phyloP scores from a whole-genome alignment of 805 yeast genomes.

The Nakazawaea ambrosiae region DNA sequence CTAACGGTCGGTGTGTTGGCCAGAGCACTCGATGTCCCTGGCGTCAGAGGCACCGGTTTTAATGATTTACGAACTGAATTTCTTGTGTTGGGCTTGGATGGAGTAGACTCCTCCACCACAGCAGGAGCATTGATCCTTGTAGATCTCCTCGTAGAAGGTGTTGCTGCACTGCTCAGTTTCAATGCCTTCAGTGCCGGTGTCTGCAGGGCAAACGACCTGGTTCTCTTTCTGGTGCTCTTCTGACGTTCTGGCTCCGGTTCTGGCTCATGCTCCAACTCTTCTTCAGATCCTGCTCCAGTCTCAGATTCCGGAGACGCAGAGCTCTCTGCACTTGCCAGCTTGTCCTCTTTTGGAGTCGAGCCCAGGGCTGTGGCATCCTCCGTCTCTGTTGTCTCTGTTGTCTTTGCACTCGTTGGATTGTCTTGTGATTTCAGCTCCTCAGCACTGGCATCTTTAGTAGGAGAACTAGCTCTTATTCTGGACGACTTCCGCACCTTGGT shows the following conservation, averaged over 20 bases:
- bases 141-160: slow-evolving; percentile 8
- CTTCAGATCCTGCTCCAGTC: slow-evolving; percentile 5
- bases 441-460: not conserved
- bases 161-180: not conserved
- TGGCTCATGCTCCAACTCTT: not conserved
- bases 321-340: not conserved
- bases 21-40: slow-evolving; percentile 1
- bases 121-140: slow-evolving; percentile 2
- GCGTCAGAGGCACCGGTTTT: not conserved
- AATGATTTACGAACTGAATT: not conserved
- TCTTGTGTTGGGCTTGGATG: slow-evolving; percentile 9
- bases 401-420: no score
- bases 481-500: slow-evolving; percentile 11
- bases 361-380: not conserved
- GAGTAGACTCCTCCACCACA: slow-evolving; percentile 5
- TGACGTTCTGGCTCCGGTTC: slow-evolving; percentile 1
- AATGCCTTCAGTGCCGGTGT: slow-evolving; percentile 5
- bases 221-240: slow-evolving; percentile 7
- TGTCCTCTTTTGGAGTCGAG: slow-evolving; percentile 5
- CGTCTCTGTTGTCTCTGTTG: no score
- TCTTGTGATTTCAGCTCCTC: not conserved
- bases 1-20: slow-evolving; percentile 8
- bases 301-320: not conserved
- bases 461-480: not conserved
- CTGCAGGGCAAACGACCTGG: slow-evolving; percentile 5